Conservation (phyloP, 2,329 filamentous ascomycete genomes). For the Epichloe uncinata region DNA sequence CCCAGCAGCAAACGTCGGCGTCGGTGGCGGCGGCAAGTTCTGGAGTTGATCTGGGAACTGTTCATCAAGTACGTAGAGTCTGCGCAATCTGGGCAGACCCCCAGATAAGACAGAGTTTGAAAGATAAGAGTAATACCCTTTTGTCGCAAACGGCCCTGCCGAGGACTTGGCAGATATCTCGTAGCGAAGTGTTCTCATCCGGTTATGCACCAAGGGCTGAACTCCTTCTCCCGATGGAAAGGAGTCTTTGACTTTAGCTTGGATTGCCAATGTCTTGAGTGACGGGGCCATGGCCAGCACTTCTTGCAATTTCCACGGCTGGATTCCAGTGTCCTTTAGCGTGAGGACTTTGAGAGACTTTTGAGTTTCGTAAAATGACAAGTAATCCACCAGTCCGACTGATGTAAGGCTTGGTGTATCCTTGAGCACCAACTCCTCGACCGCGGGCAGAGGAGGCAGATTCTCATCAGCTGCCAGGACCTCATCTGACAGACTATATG, state of each 20-base stretch:
- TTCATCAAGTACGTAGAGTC: slow-evolving; percentile 76
- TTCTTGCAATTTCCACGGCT: slow-evolving; percentile 44
- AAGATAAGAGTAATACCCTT: slow-evolving; percentile 73
- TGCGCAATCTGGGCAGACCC: slow-evolving; percentile 59
- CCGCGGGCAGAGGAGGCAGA: slow-evolving; percentile 58
- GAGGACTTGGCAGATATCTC: slow-evolving; percentile 57
- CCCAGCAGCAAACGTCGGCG: slow-evolving; percentile 17
- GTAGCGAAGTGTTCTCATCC: slow-evolving; percentile 62
- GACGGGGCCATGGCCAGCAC: slow-evolving; percentile 44
- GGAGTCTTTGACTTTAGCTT: slow-evolving; percentile 34
- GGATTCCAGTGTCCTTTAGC: slow-evolving; percentile 59
- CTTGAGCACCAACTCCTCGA: slow-evolving; percentile 61
- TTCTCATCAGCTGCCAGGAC: slow-evolving; percentile 55
- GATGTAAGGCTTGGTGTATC: slow-evolving; percentile 60
- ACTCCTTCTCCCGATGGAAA: slow-evolving; percentile 34
- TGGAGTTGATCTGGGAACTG: slow-evolving; percentile 71
- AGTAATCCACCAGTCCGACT: slow-evolving; percentile 54
- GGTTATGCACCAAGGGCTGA: slow-evolving; percentile 53
- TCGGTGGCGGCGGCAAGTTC: slow-evolving; percentile 56
- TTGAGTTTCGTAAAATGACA: slow-evolving; percentile 46
- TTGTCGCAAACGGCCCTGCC: slow-evolving; percentile 43
- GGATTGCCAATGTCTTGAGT: slow-evolving; percentile 44
- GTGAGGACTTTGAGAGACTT: slow-evolving; percentile 53
- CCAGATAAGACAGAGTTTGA: slow-evolving; percentile 68
- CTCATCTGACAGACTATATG: slow-evolving; percentile 60